Evolutionary conservation across 257 asterid species (phyloP), one percentile per base, ranked within the genome.

Genomic region (Mentha longifolia): DNA sequence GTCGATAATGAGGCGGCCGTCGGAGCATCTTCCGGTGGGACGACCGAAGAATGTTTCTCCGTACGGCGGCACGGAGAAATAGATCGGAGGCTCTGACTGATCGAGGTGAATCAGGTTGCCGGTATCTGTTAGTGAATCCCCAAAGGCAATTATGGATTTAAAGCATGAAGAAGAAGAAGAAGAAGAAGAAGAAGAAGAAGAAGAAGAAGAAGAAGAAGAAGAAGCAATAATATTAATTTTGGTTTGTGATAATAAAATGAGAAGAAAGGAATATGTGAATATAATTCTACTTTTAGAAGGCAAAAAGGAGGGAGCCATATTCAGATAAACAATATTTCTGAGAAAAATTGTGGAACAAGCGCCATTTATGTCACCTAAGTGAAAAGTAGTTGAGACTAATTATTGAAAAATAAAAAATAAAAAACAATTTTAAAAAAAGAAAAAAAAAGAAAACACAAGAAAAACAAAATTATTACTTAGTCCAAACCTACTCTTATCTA

Each of bases 1-100:
- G 30, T 81, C 85, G 33, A 74, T 71, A 31, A 81, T 28, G 74
- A 81, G 78, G 28, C 82, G 82, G 67, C 85, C 85, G 30, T 81
- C 78, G 61, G 85, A 77, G 63, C 39, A 81, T 15, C 85, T 74
- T 0, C 85, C 85, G 5, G 82, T 70, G 64, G 85, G 78, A 9
- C 8, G 82, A 43, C 25, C 66, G 17, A 81, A 81, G 74, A 58
- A 81, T 1, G 85, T 81, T 30, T 67, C 73, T 1, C 84, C 84
- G 45, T 72, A 80, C 2, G 84, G 84, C 0, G 71, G 71, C 17
- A 5, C 3, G 31, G 37, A 0, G 28, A 6, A 57, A 7, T 3
- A 2, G 14, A 60, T 43, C 0, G 57, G 74, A 22, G 62, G 39
- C 3, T 15, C 11, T 2, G 58, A 16, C 7, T n/a, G 9, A 15